Evolutionary conservation across 2,329 filamentous ascomycete species (phyloP).

Genomic region (Ramularia endophylla): DNA sequence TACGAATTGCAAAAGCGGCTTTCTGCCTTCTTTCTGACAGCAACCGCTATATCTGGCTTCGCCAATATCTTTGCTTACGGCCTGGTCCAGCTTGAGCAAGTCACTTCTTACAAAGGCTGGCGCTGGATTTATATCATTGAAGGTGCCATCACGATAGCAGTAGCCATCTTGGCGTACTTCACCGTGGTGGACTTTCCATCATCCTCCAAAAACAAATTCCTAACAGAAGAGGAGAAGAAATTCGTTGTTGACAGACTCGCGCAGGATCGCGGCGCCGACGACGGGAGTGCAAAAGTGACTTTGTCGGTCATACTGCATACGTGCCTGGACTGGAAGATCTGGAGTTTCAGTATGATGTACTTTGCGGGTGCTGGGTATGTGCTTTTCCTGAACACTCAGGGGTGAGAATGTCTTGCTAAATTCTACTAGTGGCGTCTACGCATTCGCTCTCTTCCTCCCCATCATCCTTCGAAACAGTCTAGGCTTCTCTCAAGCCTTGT

Average conservation of each 20-base stretch:
- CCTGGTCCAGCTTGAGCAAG: conserved; percentile 4
- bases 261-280: conserved; percentile 6
- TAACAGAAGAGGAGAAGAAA: conserved; percentile 9
- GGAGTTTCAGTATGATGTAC: conserved; percentile 9
- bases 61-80: conserved; percentile 13
- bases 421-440: conserved; percentile 57
- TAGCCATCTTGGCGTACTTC: conserved; percentile 52
- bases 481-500: conserved; percentile 55
- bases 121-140: conserved; percentile 58
- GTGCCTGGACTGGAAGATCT: conserved; percentile 7
- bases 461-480: conserved; percentile 62
- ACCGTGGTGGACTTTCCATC: conserved; percentile 63
- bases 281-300: conserved; percentile 6
- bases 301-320: conserved; percentile 1
- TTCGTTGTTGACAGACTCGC: conserved; percentile 8
- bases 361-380: conserved; percentile 40
- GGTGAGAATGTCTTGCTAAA: no score
- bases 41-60: conserved; percentile 7
- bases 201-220: conserved; percentile 9
- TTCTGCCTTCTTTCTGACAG: conserved; percentile 9
- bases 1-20: conserved; percentile 14
- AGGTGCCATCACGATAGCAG: conserved; percentile 56
- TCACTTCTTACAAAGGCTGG: conserved; percentile 7
- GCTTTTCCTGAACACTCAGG: no score
- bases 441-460: conserved; percentile 71